Evolutionary conservation across 2,329 filamentous ascomycete genomes (phyloP), one percentile per base, ranked within the genome.

Genomic region (Venturia carpophila): DNA sequence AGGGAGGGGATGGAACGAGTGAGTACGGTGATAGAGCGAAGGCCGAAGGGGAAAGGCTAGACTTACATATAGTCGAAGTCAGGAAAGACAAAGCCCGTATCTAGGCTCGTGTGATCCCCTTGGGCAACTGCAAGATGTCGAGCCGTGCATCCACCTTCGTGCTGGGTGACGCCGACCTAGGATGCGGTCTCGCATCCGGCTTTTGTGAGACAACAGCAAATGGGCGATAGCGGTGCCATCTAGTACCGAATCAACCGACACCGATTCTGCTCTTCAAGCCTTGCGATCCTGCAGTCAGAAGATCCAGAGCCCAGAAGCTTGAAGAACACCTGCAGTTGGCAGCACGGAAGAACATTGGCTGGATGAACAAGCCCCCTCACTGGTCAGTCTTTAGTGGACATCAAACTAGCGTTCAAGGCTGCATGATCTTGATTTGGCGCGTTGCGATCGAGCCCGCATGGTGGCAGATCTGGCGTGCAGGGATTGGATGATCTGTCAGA

Each of bases 141-240:
- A 21, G 30, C 52, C 52, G 52, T 58, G 52, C 52, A 58, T 37
- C 52, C 52, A 58, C 52, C 21, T 52, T 52, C 30, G 52, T 58
- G 30, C 52, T 11, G 30, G 30, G 52, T 58, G 24, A 58, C 52
- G 52, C 52, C 52, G 52, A 58, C 52, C 30, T 58, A 6, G 47
- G 52, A 58, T 30, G 52, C 52, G 27, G 19, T 27, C 30, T 58
- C 30, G 24, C 52, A 37, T 58, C 52, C 30, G 52, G 17, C 30
- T 58, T 37, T 58, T 37, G 52, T 58, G 52, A 58, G 52, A 58
- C 52, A 37, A 41, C 45, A 37, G 19, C 15, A n/a, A 58, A 58
- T 58, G 30, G 30, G 27, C 15, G 27, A 37, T 58, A 37, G 52
- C 37, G n/a, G 30, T 37, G 52, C 19, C 30, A 58, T 58, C 24